These are phyloP conservation scores for Rosa multiflora DNA, from an alignment of 306 rosid species.

Conservation along the genomic window DNA sequence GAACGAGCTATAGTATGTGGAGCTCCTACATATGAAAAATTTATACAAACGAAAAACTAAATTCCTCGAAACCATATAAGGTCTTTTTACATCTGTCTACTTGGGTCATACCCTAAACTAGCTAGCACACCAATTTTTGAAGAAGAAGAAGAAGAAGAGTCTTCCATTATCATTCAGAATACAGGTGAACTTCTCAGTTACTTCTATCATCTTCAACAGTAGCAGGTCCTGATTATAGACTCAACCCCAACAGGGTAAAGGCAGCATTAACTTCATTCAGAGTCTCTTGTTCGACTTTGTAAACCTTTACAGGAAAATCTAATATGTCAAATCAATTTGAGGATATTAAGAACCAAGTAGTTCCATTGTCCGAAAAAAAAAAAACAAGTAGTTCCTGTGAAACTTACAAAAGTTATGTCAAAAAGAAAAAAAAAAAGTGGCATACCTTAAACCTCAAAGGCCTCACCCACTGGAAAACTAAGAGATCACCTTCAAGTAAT, in stretches of 20 bases:
- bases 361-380: too few species aligned
- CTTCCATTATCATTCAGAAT: conserved; percentile 16
- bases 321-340: not conserved
- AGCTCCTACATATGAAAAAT: not conserved
- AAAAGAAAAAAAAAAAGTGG: not conserved
- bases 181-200: not conserved
- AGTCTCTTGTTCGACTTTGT: conserved; percentile 32
- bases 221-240: too few species aligned
- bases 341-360: not conserved
- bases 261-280: conserved; percentile 35
- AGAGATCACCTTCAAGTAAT: not conserved
- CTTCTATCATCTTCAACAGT: too few species aligned
- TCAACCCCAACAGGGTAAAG: conserved; percentile 13
- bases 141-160: too few species aligned
- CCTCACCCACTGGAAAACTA: not conserved
- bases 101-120: too few species aligned
- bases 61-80: not conserved
- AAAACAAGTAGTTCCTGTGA: not conserved
- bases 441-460: not conserved
- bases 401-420: not conserved
- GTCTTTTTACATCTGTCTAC: not conserved
- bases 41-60: not conserved
- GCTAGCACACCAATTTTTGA: too few species aligned
- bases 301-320: conserved; percentile 29
- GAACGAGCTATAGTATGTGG: too few species aligned